Conservation (phyloP, 176 grass and related monocot species). For the Juncus effusus region DNA sequence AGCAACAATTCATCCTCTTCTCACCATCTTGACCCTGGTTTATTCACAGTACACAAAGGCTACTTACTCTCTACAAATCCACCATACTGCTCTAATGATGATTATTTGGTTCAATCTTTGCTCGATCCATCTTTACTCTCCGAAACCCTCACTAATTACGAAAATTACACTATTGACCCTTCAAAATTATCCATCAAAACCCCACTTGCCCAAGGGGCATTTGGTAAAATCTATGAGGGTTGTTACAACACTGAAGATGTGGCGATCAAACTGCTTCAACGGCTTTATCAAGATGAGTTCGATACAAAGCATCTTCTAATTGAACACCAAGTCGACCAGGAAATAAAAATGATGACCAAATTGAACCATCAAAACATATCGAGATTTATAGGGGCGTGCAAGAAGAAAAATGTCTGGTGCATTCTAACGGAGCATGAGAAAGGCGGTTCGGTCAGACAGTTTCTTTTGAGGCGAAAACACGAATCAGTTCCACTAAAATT, state of each 20-base stretch:
- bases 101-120: conserved; percentile 23
- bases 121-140: conserved; percentile 43
- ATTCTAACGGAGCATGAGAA: conserved; percentile 78
- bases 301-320: no score
- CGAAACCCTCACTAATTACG: conserved; percentile 50
- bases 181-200: conserved; percentile 53
- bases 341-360: no score
- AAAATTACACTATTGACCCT: conserved; percentile 63
- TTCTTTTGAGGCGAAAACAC: conserved; percentile 56
- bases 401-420: conserved; percentile 72
- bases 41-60: no score
- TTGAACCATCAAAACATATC: conserved; percentile 43
- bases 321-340: no score
- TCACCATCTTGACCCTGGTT: no score
- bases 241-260: conserved; percentile 65
- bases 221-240: conserved; percentile 64
- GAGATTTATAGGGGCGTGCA: conserved; percentile 70
- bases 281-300: neutral
- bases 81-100: no score
- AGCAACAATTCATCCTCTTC: no score
- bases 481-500: conserved; percentile 61
- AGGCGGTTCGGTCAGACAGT: conserved; percentile 68
- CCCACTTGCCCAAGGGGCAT: conserved; percentile 69
- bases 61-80: no score
- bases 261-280: conserved; percentile 68